Percentiles rank a stretch among this genome's conserved stretches.
Evolutionary conservation across 495 filamentous ascomycete genomes (phyloP).

Genomic region (Aspergillus hancockii): DNA sequence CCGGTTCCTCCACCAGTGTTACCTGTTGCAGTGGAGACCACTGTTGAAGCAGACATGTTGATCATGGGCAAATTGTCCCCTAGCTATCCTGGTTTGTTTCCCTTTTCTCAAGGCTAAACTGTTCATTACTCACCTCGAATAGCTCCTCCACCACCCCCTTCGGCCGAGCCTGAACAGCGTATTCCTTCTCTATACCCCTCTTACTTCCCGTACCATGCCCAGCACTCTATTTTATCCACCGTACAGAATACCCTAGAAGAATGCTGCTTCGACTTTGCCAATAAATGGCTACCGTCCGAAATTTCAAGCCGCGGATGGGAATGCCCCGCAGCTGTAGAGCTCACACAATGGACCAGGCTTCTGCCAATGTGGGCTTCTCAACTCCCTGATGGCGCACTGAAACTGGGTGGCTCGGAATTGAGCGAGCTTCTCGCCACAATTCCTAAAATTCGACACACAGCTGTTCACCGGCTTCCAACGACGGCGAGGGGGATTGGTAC

Average conservation of each 20-base stretch:
- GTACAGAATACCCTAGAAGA: conserved; percentile 42
- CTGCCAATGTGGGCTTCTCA: conserved; percentile 26
- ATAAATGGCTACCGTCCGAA: conserved; percentile 32
- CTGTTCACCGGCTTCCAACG: conserved; percentile 35
- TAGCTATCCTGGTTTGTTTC: too few relatives aligned
- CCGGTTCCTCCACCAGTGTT: neutral
- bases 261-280: conserved; percentile 41
- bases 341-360: conserved; percentile 36
- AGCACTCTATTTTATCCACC: conserved; percentile 39
- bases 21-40: neutral
- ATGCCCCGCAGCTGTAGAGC: conserved; percentile 39
- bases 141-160: neutral
- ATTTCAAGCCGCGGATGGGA: conserved; percentile 30
- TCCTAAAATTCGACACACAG: conserved; percentile 33
- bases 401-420: conserved; percentile 16
- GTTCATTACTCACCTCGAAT: neutral
- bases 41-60: neutral
- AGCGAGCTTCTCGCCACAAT: conserved; percentile 27
- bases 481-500: conserved; percentile 28
- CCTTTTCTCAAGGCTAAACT: too few relatives aligned
- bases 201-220: conserved; percentile 40
- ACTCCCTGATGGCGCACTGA: conserved; percentile 23
- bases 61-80: neutral
- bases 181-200: conserved; percentile 35
- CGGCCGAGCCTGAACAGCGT: conserved; percentile 8